Base-by-base conservation (phyloP, 805 yeast genomes). In the Candida railenensis region DNA sequence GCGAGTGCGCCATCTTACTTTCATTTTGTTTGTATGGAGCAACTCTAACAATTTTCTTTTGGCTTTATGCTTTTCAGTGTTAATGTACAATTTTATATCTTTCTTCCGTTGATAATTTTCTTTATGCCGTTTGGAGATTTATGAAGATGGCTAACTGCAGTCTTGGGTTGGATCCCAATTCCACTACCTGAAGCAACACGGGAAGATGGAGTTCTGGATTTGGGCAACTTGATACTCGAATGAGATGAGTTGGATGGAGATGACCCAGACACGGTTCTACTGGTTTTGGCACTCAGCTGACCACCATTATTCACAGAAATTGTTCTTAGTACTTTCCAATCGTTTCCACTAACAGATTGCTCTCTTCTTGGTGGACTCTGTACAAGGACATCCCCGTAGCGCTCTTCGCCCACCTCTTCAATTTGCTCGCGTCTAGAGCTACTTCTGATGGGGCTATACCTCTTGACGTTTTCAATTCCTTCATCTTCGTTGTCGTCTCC, bases 261-360 rank as follows among this genome's bases (percentile, higher is more conserved):
- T 19, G 43, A 40, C 3, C 8, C 22, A 9, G 34, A 25, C 4
- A 36, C 14, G 43, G 16, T 40, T 14, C 43, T 22, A 18, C 22
- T n/a, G 19, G 15, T 5, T 19, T 22, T 40, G 4, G 4, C 56
- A 16, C 21, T 16, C 8, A 4, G 19, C 66, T 32, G 66, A 72
- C 53, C 62, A 34, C 52, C 53, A 50, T 59, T 62, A 50, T 69
- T 68, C 25, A 65, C 66, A 3, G 68, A 66, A 40, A 61, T 62
- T 12, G 76, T 61, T 41, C 77, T 56, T 51, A 74, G 61, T 2
- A 67, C 72, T 51, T 65, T 71, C 72, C 77, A 66, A 44, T 65
- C 67, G 45, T 55, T 53, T 38, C 50, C 46, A 4, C 33, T 19
- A 12, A 15, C 30, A 3, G 55, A 46, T 14, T 33, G 36, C 18